Conservation (phyloP, 352 stramenopile species). For the Globisporangium perplexum region DNA sequence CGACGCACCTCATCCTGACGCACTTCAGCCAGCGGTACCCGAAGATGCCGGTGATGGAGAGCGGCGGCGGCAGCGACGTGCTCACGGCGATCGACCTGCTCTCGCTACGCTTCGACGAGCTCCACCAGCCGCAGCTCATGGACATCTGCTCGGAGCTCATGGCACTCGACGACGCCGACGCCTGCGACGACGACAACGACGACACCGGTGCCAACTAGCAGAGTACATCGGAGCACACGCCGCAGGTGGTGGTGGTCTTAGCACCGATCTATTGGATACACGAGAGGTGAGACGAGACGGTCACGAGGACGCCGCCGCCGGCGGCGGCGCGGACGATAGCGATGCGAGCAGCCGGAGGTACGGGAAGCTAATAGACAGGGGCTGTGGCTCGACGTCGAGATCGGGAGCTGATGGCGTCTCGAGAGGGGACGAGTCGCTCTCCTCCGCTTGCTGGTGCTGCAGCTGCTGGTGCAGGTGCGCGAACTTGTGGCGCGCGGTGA, state of each 20-base stretch:
- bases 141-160: slow-evolving; percentile 61
- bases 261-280: not conserved
- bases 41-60: slow-evolving; percentile 55
- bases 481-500: slow-evolving; percentile 41
- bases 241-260: no score
- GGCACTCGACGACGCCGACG: slow-evolving; percentile 34
- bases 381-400: not conserved
- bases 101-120: slow-evolving; percentile 56
- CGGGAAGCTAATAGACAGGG: slow-evolving; percentile 15
- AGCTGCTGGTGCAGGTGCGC: slow-evolving; percentile 19
- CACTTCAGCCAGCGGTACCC: slow-evolving; percentile 93
- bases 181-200: slow-evolving; percentile 6
- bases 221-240: not conserved
- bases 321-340: not conserved
- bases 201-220: not conserved
- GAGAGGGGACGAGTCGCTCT: no score
- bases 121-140: slow-evolving; percentile 57
- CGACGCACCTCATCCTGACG: slow-evolving; percentile 91
- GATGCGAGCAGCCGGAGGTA: slow-evolving; percentile 10
- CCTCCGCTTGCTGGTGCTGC: not conserved
- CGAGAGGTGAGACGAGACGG: slow-evolving; percentile 1
- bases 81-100: slow-evolving; percentile 76
- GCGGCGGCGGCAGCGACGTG: slow-evolving; percentile 27
- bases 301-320: not conserved
- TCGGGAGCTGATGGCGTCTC: not conserved